Evolutionary conservation across 2,329 filamentous ascomycete genomes (phyloP), one percentile per base, ranked within the genome.

Genomic region (Stagonosporopsis rhizophila): DNA sequence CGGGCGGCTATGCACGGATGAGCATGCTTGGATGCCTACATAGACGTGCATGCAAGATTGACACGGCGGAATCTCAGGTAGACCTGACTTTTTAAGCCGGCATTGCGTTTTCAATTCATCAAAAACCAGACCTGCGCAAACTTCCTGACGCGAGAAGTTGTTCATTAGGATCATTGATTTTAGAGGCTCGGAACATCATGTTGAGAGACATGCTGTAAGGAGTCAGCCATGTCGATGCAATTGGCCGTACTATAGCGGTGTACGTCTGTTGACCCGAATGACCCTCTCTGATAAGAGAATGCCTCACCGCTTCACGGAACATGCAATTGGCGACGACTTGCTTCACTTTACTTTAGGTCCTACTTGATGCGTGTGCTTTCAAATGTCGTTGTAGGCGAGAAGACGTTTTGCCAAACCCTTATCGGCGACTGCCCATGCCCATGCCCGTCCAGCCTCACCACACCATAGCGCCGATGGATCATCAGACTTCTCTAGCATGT

Each of bases 301-400:
- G 39, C 32, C 35, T 41, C 44, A 34, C 49, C 37, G 50, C 14
- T 30, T 53, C 50, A 22, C 55, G 40, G 9, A 52, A 61, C 65
- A 56, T 70, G 52, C 64, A 47, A 55, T 57, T 68, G 59, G 59
- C 68, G 49, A 51, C 38, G 56, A 56, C 70, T 25, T 25, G 38
- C 17, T 6, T 32, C 14, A 32, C 12, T 15, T 32, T 6, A 32
- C 12, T 15, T 32, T 6, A 32, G 5, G 5, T 32, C 15, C 30
- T 2, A 32, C 14, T 32, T 32, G 4, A 32, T n/a, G 2, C 30
- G 30, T 14, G 30, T 32, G 30, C 30, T 15, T 32, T 65, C 53
- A 82, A 37, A 82, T 75, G 64, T 82, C 80, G 63, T 82, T 82
- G 67, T 80, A 82, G 6, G 80, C 81, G 48, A 83, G 66, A 39